These are phyloP conservation scores for Huntiella savannae DNA, from an alignment of 2,329 filamentous ascomycete genomes.

Conservation along the genomic window DNA sequence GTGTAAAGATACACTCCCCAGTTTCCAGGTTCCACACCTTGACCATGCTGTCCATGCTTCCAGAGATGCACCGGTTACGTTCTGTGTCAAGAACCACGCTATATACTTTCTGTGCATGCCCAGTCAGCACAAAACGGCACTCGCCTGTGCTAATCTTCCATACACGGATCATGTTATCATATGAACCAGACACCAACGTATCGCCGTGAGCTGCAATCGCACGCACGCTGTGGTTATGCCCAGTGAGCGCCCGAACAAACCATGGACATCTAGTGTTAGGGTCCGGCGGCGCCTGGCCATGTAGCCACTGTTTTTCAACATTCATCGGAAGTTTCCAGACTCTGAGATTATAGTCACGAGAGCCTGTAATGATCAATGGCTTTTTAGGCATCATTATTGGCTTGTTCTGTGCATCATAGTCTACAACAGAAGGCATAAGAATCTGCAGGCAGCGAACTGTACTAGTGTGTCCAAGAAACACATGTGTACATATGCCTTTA, in stretches of 20 bases:
- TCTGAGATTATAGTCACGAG: constrained; percentile 77
- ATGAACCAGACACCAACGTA: constrained; percentile 91
- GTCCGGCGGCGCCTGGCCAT: constrained; percentile 44
- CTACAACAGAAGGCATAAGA: constrained; percentile 65
- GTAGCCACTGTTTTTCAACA: constrained; percentile 58
- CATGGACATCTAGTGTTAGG: constrained; percentile 63
- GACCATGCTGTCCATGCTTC: constrained; percentile 94
- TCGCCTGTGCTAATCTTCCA: constrained; percentile 97
- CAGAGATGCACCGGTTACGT: constrained; percentile 88
- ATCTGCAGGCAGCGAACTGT: constrained; percentile 94
- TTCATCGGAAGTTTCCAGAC: constrained; percentile 86
- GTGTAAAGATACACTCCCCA: constrained; percentile 65
- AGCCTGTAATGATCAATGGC: constrained; percentile 91
- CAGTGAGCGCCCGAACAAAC: constrained; percentile 70
- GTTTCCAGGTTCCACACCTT: constrained; percentile 94
- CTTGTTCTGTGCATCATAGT: constrained; percentile 49
- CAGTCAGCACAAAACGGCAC: constrained; percentile 61
- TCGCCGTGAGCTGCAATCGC: constrained; percentile 91
- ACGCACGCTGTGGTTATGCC: constrained; percentile 83
- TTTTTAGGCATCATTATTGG: constrained; percentile 81
- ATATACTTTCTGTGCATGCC: constrained; percentile 87
- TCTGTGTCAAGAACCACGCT: constrained; percentile 86
- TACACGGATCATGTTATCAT: constrained; percentile 84
- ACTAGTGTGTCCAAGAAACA: constrained; percentile 94
- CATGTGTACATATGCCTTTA: constrained; percentile 75